Evolutionary conservation across 2,329 filamentous ascomycete species (phyloP).

Genomic region (Aotearoamyces nothofagi): DNA sequence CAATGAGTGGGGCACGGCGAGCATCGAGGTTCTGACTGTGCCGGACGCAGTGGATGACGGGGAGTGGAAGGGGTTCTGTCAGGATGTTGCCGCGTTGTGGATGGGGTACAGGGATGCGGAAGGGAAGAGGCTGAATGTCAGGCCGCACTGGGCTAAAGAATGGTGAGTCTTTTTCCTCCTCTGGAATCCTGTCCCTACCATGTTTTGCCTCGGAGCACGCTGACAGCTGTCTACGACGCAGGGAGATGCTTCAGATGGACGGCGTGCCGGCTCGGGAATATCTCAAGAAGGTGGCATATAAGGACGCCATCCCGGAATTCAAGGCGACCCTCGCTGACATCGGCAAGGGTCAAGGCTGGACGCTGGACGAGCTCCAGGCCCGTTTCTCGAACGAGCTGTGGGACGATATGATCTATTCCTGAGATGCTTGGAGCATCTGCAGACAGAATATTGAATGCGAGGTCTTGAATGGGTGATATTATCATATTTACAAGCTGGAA

Average conservation of each 20-base stretch:
- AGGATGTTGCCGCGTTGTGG: conserved; percentile 27
- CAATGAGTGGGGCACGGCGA: conserved; percentile 25
- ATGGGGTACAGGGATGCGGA: conserved; percentile 21
- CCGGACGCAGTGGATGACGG: conserved; percentile 22
- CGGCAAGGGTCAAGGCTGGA: conserved; percentile 24
- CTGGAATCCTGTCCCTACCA: too few species aligned
- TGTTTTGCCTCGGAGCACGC: too few species aligned
- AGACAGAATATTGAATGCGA: too few species aligned
- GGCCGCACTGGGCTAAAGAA: conserved; percentile 33
- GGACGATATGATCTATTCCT: conserved; percentile 16
- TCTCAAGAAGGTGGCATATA: conserved; percentile 24
- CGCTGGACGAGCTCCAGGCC: conserved; percentile 20
- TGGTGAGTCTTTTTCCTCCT: too few species aligned
- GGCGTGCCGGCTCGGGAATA: conserved; percentile 19
- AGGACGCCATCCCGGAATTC: conserved; percentile 23
- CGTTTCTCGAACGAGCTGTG: conserved; percentile 27
- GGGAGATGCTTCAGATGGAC: conserved; percentile 17
- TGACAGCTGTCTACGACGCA: conserved; percentile 3
- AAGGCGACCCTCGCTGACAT: conserved; percentile 20
- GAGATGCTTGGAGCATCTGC: too few species aligned
- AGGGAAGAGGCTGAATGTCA: conserved; percentile 21
- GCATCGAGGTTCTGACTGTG: conserved; percentile 27
- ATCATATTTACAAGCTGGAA: too few species aligned
- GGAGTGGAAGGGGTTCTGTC: conserved; percentile 25
- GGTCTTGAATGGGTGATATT: too few species aligned